Evolutionary conservation across 2,329 filamentous ascomycete genomes (phyloP), one percentile per base, ranked within the genome.

Genomic region (Paraphoma chrysanthemicola): DNA sequence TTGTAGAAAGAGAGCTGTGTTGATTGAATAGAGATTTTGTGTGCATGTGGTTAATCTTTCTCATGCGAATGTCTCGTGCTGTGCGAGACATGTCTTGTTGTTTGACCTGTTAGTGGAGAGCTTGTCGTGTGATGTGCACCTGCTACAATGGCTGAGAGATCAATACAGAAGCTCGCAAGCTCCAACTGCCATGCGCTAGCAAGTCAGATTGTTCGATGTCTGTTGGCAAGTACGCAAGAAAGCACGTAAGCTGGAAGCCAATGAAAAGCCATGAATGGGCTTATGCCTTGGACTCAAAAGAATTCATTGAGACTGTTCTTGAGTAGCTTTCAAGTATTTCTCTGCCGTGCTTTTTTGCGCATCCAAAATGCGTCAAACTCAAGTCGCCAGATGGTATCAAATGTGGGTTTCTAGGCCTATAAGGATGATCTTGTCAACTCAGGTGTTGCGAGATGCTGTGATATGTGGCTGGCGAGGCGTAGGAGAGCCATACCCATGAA

Each of bases 321-420:
- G 33, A 36, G 14, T 36, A 14, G 33, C 33, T 14, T 36, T 36
- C 33, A 14, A 36, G 33, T 36, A 10, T 36, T 14, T 36, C 33
- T 36, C 33, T 36, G 7, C 14, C 14, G 33, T 36, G 7, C 33
- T 36, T 36, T 36, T 36, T n/a, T n/a, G 44, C 44, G 12, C 29
- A 8, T 6, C 10, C 11, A 6, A 31, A n/a, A 11, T 30, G 10
- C 9, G 14, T 29, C 44, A 16, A 17, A 14, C 44, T 4, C 30
- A 46, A 31, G 28, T n/a, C 14, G 8, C 29, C 14, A 12, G 8
- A 51, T 71, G 69, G 68, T 71, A 73, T 72, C 65, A 64, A 66
- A 38, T 64, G 51, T 58, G 47, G 45, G 36, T 56, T 56, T 63
- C 44, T 56, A 42, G 61, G 51, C 63, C 68, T 69, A 62, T 63